phyloP scores from a whole-genome alignment of 106 monocot genomes.

The Narthecium ossifragum region DNA sequence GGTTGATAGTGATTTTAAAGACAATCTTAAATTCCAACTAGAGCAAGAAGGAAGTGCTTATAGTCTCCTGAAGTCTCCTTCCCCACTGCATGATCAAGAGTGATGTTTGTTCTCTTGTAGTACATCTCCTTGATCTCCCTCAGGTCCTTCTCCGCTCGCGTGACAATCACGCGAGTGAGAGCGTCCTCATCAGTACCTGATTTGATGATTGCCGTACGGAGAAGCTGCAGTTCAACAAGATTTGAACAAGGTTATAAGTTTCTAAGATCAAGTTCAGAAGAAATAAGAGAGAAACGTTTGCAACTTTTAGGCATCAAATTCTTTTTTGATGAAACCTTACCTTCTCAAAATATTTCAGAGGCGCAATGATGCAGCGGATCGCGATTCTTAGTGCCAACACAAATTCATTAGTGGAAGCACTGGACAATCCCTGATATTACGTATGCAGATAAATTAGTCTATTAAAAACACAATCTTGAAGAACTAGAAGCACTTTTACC shows the following conservation, averaged over 20 bases:
- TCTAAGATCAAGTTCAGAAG: background rate
- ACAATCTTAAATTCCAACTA: constrained; percentile 45
- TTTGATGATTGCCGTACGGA: constrained; percentile 33
- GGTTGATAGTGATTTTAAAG: background rate
- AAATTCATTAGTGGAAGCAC: constrained; percentile 33
- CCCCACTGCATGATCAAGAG: constrained; percentile 44
- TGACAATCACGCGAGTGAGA: constrained; percentile 60
- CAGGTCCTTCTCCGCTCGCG: constrained; percentile 72
- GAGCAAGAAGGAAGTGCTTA: constrained; percentile 67
- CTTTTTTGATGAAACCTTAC: constrained; percentile 17
- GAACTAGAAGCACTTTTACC: constrained; percentile 15
- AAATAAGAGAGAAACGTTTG: background rate
- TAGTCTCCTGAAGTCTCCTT: constrained; percentile 59
- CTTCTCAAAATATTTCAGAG: constrained; percentile 77
- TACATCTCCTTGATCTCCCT: constrained; percentile 54
- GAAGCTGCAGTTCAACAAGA: constrained; percentile 27
- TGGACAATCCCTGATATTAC: constrained; percentile 27
- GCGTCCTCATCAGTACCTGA: constrained; percentile 33
- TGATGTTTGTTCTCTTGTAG: constrained; percentile 36
- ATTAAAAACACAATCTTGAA: background rate
- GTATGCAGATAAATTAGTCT: background rate
- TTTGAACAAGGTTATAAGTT: background rate
- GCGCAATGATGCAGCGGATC: constrained; percentile 51
- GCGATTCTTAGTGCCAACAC: constrained; percentile 40
- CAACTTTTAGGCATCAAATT: background rate